Evolutionary conservation across 1,139 yeast species (phyloP).

Genomic region (Pichia sp.): DNA sequence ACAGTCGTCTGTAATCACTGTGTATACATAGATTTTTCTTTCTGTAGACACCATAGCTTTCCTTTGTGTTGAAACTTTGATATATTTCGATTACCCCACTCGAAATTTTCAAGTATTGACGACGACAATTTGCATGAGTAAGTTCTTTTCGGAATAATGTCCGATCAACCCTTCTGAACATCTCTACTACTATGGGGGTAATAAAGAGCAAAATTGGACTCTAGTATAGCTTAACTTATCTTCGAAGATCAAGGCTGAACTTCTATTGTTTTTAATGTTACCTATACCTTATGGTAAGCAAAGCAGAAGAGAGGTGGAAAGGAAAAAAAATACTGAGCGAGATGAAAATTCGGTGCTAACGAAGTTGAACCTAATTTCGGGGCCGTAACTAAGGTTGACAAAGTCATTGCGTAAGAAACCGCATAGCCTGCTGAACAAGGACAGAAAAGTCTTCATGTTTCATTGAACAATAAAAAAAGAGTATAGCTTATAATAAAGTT

Average conservation of each 20-base stretch:
- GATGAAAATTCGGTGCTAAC: background rate
- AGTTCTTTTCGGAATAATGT: background rate
- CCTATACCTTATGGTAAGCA: no score
- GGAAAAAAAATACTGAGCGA: background rate
- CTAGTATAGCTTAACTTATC: no score
- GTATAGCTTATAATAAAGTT: no score
- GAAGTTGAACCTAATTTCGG: background rate
- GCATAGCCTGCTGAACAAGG: no score
- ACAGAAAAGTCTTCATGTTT: no score
- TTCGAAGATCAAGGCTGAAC: no score
- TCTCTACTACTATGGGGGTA: background rate
- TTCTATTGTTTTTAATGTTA: no score
- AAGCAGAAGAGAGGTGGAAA: background rate
- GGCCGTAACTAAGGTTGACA: background rate
- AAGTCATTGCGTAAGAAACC: no score
- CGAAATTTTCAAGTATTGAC: slow-evolving; percentile 1
- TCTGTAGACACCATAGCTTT: background rate
- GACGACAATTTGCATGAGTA: background rate
- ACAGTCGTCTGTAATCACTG: background rate
- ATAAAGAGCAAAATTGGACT: no score
- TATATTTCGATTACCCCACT: background rate
- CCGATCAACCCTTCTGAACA: background rate
- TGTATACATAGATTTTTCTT: background rate
- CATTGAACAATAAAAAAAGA: no score
- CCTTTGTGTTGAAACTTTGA: background rate